A percentile compares a stretch with the other conserved stretches of the same genome.
Evolutionary conservation across 495 filamentous ascomycete species (phyloP).

Genomic region (Trichoderma gamsii): DNA sequence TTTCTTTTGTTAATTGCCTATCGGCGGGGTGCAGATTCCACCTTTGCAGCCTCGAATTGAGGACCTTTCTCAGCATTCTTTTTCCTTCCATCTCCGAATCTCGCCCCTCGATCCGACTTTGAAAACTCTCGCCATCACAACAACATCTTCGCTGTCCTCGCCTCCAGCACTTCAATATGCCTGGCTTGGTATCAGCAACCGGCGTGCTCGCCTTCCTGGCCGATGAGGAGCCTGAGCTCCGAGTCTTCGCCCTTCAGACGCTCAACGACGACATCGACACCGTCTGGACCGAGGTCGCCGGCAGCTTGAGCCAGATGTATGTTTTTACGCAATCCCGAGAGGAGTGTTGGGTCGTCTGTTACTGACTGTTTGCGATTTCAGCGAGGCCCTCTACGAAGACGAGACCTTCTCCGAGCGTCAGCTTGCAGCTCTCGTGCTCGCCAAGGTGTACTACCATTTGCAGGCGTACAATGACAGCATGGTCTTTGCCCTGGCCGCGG

Average conservation of each 20-base stretch:
- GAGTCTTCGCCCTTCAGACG: conserved; percentile 86
- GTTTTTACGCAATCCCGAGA: conserved; percentile 28
- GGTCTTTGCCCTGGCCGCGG: conserved; percentile 92
- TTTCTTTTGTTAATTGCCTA: neutral
- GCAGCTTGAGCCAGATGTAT: conserved; percentile 86
- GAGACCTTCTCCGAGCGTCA: conserved; percentile 88
- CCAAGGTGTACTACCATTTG: conserved; percentile 98
- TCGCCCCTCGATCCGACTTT: conserved; percentile 6
- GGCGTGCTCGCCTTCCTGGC: conserved; percentile 93
- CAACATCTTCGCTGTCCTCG: neutral
- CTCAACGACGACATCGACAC: conserved; percentile 93
- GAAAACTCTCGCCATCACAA: neutral
- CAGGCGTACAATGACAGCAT: conserved; percentile 99
- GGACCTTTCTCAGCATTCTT: neutral
- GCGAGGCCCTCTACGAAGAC: conserved; percentile 96
- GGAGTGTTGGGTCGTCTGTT: neutral
- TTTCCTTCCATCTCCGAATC: conserved; percentile 8
- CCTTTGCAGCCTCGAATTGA: conserved; percentile 8
- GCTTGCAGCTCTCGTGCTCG: conserved; percentile 86
- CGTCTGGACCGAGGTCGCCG: conserved; percentile 94
- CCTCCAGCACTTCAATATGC: conserved; percentile 50
- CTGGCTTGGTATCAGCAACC: conserved; percentile 86
- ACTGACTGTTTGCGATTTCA: conserved; percentile 29
- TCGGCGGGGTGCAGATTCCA: neutral
- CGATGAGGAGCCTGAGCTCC: conserved; percentile 87